Evolutionary conservation across 2,329 filamentous ascomycete genomes (phyloP).

Genomic region (Helminthosporium solani): DNA sequence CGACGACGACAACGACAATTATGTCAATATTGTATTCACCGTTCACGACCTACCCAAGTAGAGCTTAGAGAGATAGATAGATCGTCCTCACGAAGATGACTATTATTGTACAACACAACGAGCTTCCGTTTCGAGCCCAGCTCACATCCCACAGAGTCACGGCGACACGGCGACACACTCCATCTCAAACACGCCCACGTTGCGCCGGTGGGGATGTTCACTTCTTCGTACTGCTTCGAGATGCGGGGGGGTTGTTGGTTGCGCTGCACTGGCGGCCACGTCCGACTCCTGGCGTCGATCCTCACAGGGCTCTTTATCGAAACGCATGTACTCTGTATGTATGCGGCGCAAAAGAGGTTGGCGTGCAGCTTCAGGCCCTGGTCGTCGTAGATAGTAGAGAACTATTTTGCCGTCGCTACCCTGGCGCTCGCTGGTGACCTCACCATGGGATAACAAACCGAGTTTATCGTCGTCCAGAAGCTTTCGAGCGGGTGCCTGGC

Average conservation of each 20-base stretch:
- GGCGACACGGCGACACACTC: not conserved
- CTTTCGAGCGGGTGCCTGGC: too few species aligned
- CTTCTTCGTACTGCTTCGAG: not conserved
- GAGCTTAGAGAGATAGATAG: not conserved
- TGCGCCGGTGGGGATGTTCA: not conserved
- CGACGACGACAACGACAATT: not conserved
- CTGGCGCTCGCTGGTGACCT: conserved; percentile 6
- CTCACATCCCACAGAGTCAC: not conserved
- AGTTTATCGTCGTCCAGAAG: not conserved
- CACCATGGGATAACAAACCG: conserved; percentile 2
- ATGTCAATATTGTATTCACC: too few species aligned
- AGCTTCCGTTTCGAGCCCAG: not conserved
- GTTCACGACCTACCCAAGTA: not conserved
- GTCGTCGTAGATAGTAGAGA: too few species aligned
- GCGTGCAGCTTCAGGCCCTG: not conserved
- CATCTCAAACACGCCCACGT: conserved; percentile 2
- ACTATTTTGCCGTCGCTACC: too few species aligned
- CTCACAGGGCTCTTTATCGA: conserved; percentile 28
- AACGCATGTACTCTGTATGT: conserved; percentile 22
- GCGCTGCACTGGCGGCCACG: conserved; percentile 12
- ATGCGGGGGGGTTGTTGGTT: conserved; percentile 3
- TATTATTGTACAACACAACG: not conserved
- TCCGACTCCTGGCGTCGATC: conserved; percentile 4
- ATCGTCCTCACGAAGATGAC: too few species aligned
- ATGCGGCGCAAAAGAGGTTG: conserved; percentile 9